A percentile compares a stretch with the other conserved stretches of the same genome.
Conservation (phyloP, 2,329 filamentous ascomycete species). For the Akanthomyces lecanii region DNA sequence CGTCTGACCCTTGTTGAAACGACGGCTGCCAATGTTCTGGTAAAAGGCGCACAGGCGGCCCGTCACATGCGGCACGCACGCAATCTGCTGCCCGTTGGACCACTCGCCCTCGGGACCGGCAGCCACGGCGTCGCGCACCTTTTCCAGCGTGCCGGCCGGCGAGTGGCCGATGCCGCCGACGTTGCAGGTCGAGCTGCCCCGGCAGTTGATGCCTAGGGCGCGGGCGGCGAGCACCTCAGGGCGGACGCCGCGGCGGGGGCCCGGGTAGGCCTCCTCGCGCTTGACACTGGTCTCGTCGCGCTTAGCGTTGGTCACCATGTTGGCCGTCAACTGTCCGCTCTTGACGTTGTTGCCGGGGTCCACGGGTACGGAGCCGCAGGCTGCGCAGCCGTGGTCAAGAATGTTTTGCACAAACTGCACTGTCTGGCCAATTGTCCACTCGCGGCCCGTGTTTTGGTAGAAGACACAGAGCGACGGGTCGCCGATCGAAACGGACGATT, state of each 20-base stretch:
- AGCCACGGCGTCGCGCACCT: conserved; percentile 16
- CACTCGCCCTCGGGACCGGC: conserved; percentile 10
- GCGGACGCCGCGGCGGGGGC: neutral
- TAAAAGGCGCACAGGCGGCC: conserved; percentile 18
- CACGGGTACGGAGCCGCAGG: conserved; percentile 14
- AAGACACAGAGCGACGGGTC: conserved; percentile 18
- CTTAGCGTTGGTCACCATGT: conserved; percentile 18
- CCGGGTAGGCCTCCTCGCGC: neutral
- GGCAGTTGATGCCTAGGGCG: conserved; percentile 17
- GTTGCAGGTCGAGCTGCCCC: conserved; percentile 16
- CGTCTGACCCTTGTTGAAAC: conserved; percentile 16
- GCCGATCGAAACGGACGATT: conserved; percentile 15
- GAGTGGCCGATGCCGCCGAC: conserved; percentile 15
- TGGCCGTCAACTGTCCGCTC: conserved; percentile 19
- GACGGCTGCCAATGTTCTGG: conserved; percentile 17
- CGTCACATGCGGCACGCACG: conserved; percentile 14
- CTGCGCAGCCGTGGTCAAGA: conserved; percentile 10
- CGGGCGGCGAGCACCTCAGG: conserved; percentile 8
- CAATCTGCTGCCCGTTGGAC: conserved; percentile 17
- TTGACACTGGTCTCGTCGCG: neutral
- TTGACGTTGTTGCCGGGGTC: conserved; percentile 19
- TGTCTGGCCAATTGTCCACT: conserved; percentile 19
- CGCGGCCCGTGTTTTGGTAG: conserved; percentile 19
- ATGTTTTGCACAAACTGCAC: conserved; percentile 13
- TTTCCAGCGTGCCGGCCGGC: conserved; percentile 14